Conservation (phyloP, 2,329 filamentous ascomycete genomes). For the Epichloe coenophiala region DNA sequence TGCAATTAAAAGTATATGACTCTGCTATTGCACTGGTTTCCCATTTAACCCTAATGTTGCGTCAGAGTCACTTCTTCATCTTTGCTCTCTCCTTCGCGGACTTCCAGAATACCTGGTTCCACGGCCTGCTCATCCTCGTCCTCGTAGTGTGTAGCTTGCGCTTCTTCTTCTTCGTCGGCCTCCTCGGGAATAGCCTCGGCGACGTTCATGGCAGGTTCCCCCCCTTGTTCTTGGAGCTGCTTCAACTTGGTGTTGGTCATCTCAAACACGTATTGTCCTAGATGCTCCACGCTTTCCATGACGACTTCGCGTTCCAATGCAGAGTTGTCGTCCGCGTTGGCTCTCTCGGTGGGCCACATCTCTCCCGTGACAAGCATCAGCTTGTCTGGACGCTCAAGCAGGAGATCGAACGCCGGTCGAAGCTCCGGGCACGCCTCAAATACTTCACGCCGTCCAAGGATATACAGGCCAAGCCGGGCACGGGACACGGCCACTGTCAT, state of each 20-base stretch:
- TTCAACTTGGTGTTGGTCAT: slow-evolving; percentile 61
- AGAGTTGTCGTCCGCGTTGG: slow-evolving; percentile 25
- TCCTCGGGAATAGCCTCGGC: slow-evolving; percentile 15
- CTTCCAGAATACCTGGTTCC: slow-evolving; percentile 23
- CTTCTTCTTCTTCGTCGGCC: slow-evolving; percentile 15
- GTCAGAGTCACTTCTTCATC: neutral
- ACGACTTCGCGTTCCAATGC: slow-evolving; percentile 43
- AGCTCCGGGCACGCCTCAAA: slow-evolving; percentile 87
- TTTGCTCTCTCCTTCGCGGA: slow-evolving; percentile 14
- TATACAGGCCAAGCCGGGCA: slow-evolving; percentile 79
- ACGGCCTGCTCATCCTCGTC: slow-evolving; percentile 18
- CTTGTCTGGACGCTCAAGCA: slow-evolving; percentile 68
- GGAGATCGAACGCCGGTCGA: slow-evolving; percentile 66
- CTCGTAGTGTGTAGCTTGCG: slow-evolving; percentile 17
- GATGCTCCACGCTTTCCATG: slow-evolving; percentile 87
- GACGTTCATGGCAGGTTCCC: slow-evolving; percentile 7
- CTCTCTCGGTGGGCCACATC: slow-evolving; percentile 60
- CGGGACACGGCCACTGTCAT: slow-evolving; percentile 91
- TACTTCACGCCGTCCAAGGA: slow-evolving; percentile 75
- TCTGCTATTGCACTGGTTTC: slow-evolving; percentile 15
- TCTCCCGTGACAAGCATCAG: slow-evolving; percentile 73
- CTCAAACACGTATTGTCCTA: slow-evolving; percentile 91
- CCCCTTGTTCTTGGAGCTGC: slow-evolving; percentile 30
- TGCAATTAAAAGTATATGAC: no score
- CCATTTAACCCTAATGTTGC: neutral